Conservation (phyloP, 768 basidiomycete species). For the Hypholoma sublateritium region DNA sequence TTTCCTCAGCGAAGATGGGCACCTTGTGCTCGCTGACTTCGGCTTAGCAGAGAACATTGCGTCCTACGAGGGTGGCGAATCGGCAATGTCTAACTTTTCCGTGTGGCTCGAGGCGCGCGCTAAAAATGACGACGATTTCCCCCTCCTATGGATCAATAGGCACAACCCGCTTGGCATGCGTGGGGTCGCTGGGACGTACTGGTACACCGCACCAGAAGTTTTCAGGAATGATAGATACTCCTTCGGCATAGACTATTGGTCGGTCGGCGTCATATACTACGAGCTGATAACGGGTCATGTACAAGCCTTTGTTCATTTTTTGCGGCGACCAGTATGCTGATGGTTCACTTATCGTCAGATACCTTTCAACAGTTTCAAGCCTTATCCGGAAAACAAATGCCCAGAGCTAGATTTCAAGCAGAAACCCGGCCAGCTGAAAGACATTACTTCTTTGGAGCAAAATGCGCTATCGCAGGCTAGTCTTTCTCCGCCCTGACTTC, state of each 20-base stretch:
- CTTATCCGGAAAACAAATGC: constrained; percentile 23
- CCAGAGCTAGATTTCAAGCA: constrained; percentile 21
- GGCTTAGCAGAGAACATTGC: constrained; percentile 30
- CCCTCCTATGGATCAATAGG: constrained; percentile 23
- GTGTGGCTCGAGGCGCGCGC: constrained; percentile 27
- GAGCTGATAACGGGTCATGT: constrained; percentile 66
- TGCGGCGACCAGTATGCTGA: not conserved
- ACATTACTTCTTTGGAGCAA: constrained; percentile 14
- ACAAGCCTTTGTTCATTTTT: not conserved
- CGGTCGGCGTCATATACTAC: constrained; percentile 73
- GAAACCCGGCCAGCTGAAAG: constrained; percentile 25
- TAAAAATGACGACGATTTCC: constrained; percentile 24
- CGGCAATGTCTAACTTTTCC: constrained; percentile 24
- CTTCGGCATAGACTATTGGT: constrained; percentile 69
- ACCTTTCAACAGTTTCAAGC: constrained; percentile 22
- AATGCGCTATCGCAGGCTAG: constrained; percentile 17
- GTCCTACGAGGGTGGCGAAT: constrained; percentile 24
- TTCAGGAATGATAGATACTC: constrained; percentile 29
- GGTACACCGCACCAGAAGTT: constrained; percentile 36
- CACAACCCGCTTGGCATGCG: constrained; percentile 21
- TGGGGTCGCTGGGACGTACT: constrained; percentile 29
- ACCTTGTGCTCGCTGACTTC: constrained; percentile 35
- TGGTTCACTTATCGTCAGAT: constrained; percentile 11
- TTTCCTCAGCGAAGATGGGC: constrained; percentile 30
- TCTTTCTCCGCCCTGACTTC: not conserved